phyloP scores from a whole-genome alignment of 306 rosid genomes.

The Dalbergia oliveri region DNA sequence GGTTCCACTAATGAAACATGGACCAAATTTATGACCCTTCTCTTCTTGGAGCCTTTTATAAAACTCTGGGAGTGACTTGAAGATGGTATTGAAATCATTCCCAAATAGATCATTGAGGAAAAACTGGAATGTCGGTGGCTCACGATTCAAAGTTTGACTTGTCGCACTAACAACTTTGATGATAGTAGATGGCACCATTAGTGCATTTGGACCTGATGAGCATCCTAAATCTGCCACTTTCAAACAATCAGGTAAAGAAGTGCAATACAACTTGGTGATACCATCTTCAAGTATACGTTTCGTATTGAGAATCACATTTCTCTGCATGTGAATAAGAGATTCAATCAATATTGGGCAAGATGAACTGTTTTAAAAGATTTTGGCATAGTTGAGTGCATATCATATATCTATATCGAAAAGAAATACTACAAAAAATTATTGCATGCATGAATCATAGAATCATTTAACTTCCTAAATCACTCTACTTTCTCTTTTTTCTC shows the following conservation, averaged over 20 bases:
- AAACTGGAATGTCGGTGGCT: slow-evolving; percentile 44
- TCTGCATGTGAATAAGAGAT: background rate
- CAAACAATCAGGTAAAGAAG: background rate
- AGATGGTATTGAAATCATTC: slow-evolving; percentile 64
- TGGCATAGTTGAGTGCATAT: no score
- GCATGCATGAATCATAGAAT: no score
- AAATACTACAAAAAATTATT: no score
- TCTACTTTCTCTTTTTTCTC: no score
- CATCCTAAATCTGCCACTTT: background rate
- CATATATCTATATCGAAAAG: no score
- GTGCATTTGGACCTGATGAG: background rate
- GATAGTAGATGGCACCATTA: background rate
- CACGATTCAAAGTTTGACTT: background rate
- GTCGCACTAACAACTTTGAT: background rate
- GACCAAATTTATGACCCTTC: slow-evolving; percentile 20
- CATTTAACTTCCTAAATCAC: no score
- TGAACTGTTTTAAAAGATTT: background rate
- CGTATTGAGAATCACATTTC: background rate
- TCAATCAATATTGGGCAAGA: no score
- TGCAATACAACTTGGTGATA: background rate
- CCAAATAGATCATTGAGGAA: slow-evolving; percentile 61
- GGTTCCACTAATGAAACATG: slow-evolving; percentile 55
- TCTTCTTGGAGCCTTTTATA: background rate
- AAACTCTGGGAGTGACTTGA: slow-evolving; percentile 52
- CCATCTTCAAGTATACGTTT: background rate